Conservation (phyloP, 805 yeast genomes). For the Cyberlindnera bimundalis region DNA sequence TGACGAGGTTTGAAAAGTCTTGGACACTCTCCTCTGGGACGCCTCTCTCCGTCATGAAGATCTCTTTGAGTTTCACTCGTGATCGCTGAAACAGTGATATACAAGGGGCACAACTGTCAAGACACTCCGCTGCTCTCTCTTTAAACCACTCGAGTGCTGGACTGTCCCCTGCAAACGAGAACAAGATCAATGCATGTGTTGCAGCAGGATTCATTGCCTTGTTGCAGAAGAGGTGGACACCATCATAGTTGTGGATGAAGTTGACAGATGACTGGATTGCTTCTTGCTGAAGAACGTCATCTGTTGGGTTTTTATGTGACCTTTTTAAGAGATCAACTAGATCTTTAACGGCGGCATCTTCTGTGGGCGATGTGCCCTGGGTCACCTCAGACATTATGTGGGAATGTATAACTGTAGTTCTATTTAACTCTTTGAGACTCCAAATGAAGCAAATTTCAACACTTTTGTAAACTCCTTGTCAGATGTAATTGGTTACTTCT, state of each 20-base stretch:
- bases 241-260: conserved; percentile 30
- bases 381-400: neutral
- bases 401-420: no score
- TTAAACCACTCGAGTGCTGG: conserved; percentile 44
- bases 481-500: neutral
- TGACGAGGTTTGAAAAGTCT: conserved; percentile 18
- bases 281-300: conserved; percentile 33
- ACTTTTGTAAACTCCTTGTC: no score
- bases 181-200: conserved; percentile 52
- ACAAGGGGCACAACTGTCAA: conserved; percentile 53
- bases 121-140: conserved; percentile 34
- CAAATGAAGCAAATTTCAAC: neutral
- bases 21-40: conserved; percentile 29
- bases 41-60: conserved; percentile 48
- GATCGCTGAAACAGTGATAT: conserved; percentile 49
- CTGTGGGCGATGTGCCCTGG: neutral
- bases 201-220: conserved; percentile 44
- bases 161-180: conserved; percentile 47
- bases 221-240: conserved; percentile 56
- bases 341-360: neutral
- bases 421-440: no score
- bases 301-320: conserved; percentile 32
- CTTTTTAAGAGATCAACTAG: conserved; percentile 16
- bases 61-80: conserved; percentile 46
- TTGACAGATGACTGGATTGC: conserved; percentile 40